Conservation (phyloP, 352 stramenopile genomes). For the Phytophthora gonapodyides region DNA sequence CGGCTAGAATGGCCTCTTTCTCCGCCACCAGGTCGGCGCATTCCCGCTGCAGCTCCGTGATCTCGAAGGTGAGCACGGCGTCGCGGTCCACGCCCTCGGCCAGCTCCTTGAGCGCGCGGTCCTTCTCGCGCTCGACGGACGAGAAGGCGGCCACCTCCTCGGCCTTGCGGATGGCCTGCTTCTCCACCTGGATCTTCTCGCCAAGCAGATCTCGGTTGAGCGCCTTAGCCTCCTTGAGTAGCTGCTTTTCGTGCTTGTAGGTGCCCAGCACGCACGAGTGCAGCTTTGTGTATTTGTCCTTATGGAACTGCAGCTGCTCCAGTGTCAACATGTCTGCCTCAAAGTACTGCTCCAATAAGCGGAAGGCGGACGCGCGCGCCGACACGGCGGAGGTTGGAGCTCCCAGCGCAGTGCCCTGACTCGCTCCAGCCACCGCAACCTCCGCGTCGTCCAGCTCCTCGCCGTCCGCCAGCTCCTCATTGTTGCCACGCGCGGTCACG, state of each 20-base stretch:
- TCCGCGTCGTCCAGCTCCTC: constrained; percentile 20
- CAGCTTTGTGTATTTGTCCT: constrained; percentile 77
- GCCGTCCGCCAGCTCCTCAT: constrained; percentile 21
- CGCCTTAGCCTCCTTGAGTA: constrained; percentile 81
- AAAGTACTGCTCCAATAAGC: constrained; percentile 83
- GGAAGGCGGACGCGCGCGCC: constrained; percentile 70
- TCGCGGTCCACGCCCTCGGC: constrained; percentile 80
- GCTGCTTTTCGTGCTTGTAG: constrained; percentile 82
- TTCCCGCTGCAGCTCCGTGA: constrained; percentile 86
- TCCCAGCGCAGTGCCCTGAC: constrained; percentile 9
- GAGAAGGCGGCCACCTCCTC: constrained; percentile 77
- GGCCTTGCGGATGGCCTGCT: constrained; percentile 84
- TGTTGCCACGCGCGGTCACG: constrained; percentile 12
- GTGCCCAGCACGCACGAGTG: constrained; percentile 73
- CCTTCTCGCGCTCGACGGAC: constrained; percentile 81
- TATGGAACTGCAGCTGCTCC: constrained; percentile 80
- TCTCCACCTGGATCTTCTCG: constrained; percentile 88
- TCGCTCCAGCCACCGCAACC: constrained; percentile 10
- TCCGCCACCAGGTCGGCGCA: constrained; percentile 69
- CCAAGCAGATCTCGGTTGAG: constrained; percentile 85
- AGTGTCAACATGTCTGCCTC: constrained; percentile 84
- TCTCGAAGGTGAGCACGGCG: constrained; percentile 85
- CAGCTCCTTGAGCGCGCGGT: constrained; percentile 76
- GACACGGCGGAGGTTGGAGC: constrained; percentile 51
- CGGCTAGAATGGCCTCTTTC: constrained; percentile 75